These are phyloP conservation scores for Lavandula angustifolia DNA, from an alignment of 257 asterid genomes.

Conservation along the genomic window DNA sequence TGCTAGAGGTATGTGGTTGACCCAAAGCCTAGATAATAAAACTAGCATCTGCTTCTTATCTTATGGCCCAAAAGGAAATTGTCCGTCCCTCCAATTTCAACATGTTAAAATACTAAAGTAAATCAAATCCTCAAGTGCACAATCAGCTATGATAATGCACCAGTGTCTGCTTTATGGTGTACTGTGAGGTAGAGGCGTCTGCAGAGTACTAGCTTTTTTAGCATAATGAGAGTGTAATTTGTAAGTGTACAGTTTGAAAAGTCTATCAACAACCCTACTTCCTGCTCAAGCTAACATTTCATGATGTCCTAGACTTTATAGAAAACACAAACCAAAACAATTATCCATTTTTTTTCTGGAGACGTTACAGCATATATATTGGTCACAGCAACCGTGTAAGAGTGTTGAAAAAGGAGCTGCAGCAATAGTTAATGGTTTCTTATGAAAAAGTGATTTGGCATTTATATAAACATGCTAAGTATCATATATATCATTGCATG, in stretches of 20 bases:
- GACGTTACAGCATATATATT: constrained; percentile 5
- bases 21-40: constrained; percentile 12
- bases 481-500: neutral
- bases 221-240: constrained; percentile 11
- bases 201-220: constrained; percentile 1
- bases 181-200: neutral
- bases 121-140: neutral
- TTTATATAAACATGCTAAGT: neutral
- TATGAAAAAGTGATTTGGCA: neutral
- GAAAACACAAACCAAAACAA: constrained; percentile 1
- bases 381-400: neutral
- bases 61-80: neutral
- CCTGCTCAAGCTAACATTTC: constrained; percentile 7
- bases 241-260: neutral
- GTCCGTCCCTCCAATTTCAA: neutral
- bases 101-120: constrained; percentile 1
- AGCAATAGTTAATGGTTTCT: neutral
- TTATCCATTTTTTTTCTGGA: neutral
- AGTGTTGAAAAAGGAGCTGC: neutral
- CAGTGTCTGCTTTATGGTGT: neutral
- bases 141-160: neutral
- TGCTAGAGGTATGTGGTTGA: constrained; percentile 18
- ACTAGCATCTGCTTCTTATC: neutral
- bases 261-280: neutral
- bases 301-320: constrained; percentile 2